Conservation (phyloP, 345 rosid genomes). For the Brassica carinata region DNA sequence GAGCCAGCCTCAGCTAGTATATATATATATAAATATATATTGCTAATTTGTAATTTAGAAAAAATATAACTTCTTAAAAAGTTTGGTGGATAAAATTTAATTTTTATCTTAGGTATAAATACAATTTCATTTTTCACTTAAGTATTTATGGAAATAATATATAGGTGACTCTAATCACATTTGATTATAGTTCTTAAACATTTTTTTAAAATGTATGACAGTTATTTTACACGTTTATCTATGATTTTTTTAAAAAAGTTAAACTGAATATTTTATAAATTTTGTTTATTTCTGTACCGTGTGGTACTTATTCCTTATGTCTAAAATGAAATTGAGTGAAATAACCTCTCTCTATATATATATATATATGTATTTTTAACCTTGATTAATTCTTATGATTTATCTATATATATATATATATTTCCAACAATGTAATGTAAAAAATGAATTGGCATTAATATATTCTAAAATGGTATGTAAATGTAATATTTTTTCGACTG, state of each 20-base stretch:
- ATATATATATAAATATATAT: background rate
- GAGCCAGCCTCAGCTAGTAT: slow-evolving; percentile 2
- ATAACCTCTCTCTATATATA: background rate
- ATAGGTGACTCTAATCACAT: background rate
- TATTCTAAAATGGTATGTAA: background rate
- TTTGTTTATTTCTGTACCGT: background rate
- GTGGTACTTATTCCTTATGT: background rate
- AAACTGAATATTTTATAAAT: background rate
- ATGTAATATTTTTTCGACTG: background rate
- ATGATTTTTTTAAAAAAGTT: background rate
- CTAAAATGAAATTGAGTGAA: background rate
- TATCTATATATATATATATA: background rate
- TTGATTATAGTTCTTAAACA: background rate
- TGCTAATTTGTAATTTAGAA: background rate
- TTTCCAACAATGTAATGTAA: background rate
- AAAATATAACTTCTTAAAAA: background rate
- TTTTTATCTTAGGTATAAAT: background rate
- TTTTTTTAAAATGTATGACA: background rate
- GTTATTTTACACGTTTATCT: background rate
- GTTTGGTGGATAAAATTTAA: background rate
- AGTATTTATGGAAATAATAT: background rate
- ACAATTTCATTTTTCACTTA: background rate
- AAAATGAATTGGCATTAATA: background rate
- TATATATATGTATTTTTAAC: background rate
- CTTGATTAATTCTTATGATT: background rate